A percentile compares a stretch with the other conserved stretches of the same genome.
Evolutionary conservation across 805 yeast species (phyloP).

Genomic region (Candida piceae): DNA sequence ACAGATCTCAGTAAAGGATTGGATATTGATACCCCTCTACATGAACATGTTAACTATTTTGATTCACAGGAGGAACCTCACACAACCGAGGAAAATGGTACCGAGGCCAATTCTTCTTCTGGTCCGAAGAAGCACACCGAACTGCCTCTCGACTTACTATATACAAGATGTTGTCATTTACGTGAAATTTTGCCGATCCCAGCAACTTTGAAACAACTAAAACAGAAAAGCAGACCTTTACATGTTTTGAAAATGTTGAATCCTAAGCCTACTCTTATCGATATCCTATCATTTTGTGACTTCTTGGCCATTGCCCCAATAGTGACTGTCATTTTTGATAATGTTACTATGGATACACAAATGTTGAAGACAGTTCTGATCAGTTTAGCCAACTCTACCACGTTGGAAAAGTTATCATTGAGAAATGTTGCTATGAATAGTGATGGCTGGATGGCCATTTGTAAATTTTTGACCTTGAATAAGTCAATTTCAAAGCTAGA

Average conservation of each 20-base stretch:
- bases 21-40: constrained; percentile 68
- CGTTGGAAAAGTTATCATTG: constrained; percentile 47
- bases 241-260: constrained; percentile 51
- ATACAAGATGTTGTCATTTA: constrained; percentile 45
- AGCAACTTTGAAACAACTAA: constrained; percentile 48
- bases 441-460: constrained; percentile 46
- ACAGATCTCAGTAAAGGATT: constrained; percentile 16
- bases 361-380: constrained; percentile 48
- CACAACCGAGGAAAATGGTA: too few relatives aligned
- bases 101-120: too few relatives aligned
- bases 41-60: constrained; percentile 37
- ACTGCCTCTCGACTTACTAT: constrained; percentile 43
- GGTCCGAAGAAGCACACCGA: too few relatives aligned
- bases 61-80: constrained; percentile 8
- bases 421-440: constrained; percentile 52
- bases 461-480: constrained; percentile 43
- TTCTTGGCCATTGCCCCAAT: constrained; percentile 53
- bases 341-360: constrained; percentile 48
- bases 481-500: constrained; percentile 44
- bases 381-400: constrained; percentile 37
- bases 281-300: constrained; percentile 52
- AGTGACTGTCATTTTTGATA: constrained; percentile 51
- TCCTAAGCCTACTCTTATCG: constrained; percentile 55
- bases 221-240: constrained; percentile 44
- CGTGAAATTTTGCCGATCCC: constrained; percentile 47